Base-by-base conservation (phyloP, 805 yeast genomes). In the Monosporozyma yasuniensis region DNA sequence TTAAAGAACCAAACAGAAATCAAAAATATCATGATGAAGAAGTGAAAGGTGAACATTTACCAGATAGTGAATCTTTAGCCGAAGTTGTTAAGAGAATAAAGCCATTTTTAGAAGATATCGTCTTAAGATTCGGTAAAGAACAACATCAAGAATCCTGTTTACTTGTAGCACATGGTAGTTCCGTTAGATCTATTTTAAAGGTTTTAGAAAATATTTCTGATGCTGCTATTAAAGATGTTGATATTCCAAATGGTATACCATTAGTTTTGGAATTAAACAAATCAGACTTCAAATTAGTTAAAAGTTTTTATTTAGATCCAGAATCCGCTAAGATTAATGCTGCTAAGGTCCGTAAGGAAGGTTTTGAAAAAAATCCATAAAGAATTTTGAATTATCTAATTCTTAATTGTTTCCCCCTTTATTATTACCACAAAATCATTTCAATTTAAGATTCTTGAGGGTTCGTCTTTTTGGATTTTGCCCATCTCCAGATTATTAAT, bases 181-280 rank as follows among this genome's bases (percentile, higher is more conserved):
- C 90, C 4, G 84, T 84, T 52, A 75, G 95, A 63, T 86, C 89
- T 8, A 70, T 86, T 51, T 74, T 84, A 57, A 86, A 85, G 67
- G 74, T 81, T 57, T 64, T 86, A 56, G 84, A 82, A 68, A 71
- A 72, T 16, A 77, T 86, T 39, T 73, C 80, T 46, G 88, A 83
- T 60, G 78, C 75, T 3, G 84, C 79, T 45, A 85, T 86, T 56
- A 83, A 85, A 50, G 77, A 79, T 46, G 75, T 86, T 55, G 85
- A 86, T 70, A 83, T 86, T 49, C 93, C 95, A 27, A 86, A 88
- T 61, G 93, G 89, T 50, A 84, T 85, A 47, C 95, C 95, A 44
- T 72, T 86, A 67, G 82, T 81, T 46, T 71, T 84, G 56, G 82
- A 81, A 58, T 69, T 84, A 58, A 80, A 80, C 58, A 77, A 73